Percentiles rank a stretch among this genome's conserved stretches.
phyloP scores from a whole-genome alignment of 805 yeast species.

The Wickerhamiella slavikovae region DNA sequence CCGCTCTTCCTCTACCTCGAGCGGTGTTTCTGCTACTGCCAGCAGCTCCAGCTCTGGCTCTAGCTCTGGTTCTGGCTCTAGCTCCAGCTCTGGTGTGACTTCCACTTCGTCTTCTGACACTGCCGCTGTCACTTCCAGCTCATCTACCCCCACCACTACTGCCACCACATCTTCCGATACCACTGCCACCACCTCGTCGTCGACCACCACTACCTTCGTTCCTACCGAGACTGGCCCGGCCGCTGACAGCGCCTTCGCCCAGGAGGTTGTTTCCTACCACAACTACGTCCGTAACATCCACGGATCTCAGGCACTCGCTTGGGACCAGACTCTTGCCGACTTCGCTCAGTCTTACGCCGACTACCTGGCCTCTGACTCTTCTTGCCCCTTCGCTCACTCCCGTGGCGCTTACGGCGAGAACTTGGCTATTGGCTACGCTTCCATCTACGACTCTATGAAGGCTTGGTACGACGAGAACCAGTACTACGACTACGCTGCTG shows the following conservation, averaged over 20 bases:
- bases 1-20: background rate
- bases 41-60: background rate
- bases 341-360: constrained; percentile 38
- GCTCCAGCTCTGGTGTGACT: background rate
- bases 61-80: background rate
- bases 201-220: background rate
- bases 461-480: constrained; percentile 60
- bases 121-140: background rate
- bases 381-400: constrained; percentile 44
- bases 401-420: constrained; percentile 57
- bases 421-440: constrained; percentile 49
- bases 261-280: constrained; percentile 9
- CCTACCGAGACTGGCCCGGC: background rate
- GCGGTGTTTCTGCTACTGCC: background rate
- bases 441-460: constrained; percentile 25
- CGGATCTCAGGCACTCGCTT: constrained; percentile 22
- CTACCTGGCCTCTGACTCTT: constrained; percentile 12
- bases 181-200: background rate
- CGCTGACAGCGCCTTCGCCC: constrained; percentile 1
- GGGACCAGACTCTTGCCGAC: constrained; percentile 32
- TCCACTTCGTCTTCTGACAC: background rate
- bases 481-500: constrained; percentile 29
- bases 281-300: constrained; percentile 13
- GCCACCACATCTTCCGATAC: background rate
- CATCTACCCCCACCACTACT: background rate